Conservation (phyloP, 2,329 filamentous ascomycete genomes). For the Phialocephala sp. region DNA sequence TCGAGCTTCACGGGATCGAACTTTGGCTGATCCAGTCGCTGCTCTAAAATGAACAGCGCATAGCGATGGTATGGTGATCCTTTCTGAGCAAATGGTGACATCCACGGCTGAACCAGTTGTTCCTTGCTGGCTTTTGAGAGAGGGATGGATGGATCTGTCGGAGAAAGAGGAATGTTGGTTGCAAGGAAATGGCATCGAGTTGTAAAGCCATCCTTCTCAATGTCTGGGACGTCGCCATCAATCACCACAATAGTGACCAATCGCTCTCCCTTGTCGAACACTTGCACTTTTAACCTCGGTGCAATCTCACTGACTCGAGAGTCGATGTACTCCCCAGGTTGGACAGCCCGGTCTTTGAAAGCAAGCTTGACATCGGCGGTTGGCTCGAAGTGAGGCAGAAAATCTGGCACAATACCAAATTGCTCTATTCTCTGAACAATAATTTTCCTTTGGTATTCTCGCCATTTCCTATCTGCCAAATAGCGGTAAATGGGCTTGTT, state of each 20-base stretch:
- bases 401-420: conserved; percentile 86
- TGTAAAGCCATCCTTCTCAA: conserved; percentile 75
- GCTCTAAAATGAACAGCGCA: conserved; percentile 82
- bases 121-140: conserved; percentile 64
- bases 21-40: conserved; percentile 61
- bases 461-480: conserved; percentile 88
- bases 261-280: conserved; percentile 81
- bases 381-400: conserved; percentile 81
- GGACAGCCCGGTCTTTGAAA: conserved; percentile 73
- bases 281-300: conserved; percentile 80
- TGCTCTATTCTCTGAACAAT: conserved; percentile 85
- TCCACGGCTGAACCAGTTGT: conserved; percentile 79
- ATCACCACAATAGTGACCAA: conserved; percentile 85
- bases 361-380: conserved; percentile 80
- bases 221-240: conserved; percentile 87
- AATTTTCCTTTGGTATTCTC: conserved; percentile 77
- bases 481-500: conserved; percentile 93
- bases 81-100: conserved; percentile 86
- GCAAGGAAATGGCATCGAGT: conserved; percentile 90
- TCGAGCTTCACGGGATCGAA: conserved; percentile 57
- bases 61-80: conserved; percentile 91
- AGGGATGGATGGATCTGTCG: conserved; percentile 65
- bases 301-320: conserved; percentile 74
- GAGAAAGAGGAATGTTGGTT: conserved; percentile 70
- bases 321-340: conserved; percentile 80